A percentile compares a stretch with the other conserved stretches of the same genome.
phyloP scores from a whole-genome alignment of 345 rosid genomes.

The Eucalyptus shirleyi region DNA sequence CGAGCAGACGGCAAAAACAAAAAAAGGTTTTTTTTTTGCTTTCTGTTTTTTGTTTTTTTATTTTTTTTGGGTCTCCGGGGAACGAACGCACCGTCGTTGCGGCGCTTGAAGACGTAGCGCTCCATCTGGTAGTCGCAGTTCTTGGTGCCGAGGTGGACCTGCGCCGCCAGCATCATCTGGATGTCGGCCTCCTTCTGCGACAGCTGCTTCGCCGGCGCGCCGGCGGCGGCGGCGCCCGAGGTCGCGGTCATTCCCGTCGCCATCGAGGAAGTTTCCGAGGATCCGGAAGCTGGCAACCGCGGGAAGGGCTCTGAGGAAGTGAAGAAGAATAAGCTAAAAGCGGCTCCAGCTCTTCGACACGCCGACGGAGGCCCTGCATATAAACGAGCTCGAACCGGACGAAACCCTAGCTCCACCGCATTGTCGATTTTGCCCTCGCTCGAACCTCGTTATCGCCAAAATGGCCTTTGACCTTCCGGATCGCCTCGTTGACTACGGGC shows the following conservation, averaged over 20 bases:
- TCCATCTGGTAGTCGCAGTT: slow-evolving; percentile 93
- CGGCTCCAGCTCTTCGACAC: not conserved
- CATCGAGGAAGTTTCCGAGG: not conserved
- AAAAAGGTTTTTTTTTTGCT: not conserved
- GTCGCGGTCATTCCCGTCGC: slow-evolving; percentile 5
- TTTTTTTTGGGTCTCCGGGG: not conserved
- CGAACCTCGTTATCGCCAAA: not conserved
- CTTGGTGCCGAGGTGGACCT: slow-evolving; percentile 90
- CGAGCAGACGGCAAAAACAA: not conserved
- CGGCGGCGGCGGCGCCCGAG: not conserved
- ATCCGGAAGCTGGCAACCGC: not conserved
- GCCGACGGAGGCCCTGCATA: not conserved
- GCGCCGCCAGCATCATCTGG: slow-evolving; percentile 86
- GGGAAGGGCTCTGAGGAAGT: not conserved
- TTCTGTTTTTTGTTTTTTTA: too few species aligned
- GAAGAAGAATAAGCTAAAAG: not conserved
- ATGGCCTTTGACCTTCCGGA: not conserved
- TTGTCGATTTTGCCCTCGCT: not conserved
- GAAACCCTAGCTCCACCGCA: not conserved
- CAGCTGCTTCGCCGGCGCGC: slow-evolving; percentile 26
- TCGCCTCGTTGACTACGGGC: not conserved
- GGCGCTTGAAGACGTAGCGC: slow-evolving; percentile 87
- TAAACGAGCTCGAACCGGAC: not conserved
- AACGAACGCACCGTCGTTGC: slow-evolving; percentile 55
- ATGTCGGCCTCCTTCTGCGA: slow-evolving; percentile 74